Percentiles rank a stretch among this genome's conserved stretches.
Evolutionary conservation across 2,329 filamentous ascomycete genomes (phyloP).

Genomic region (Beauveria sp.): DNA sequence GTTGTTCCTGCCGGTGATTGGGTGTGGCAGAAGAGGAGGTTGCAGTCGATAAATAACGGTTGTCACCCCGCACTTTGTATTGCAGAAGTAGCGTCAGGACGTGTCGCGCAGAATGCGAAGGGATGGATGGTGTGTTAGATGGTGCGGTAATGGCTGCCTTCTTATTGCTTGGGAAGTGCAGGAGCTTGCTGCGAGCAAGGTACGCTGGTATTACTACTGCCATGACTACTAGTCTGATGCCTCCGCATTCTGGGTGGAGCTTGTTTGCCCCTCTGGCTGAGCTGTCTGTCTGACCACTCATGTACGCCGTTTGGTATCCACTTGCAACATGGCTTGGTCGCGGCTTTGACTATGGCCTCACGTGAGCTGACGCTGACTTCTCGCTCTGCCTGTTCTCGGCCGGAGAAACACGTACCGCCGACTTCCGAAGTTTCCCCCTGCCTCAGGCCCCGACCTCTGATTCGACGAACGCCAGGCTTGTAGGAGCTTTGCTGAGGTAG

Average conservation of each 20-base stretch:
- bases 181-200: constrained; percentile 4
- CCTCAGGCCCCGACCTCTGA: constrained; percentile 9
- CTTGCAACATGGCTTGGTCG: neutral
- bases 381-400: neutral
- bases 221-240: constrained; percentile 9
- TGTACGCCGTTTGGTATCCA: neutral
- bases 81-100: constrained; percentile 5
- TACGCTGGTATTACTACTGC: constrained; percentile 8
- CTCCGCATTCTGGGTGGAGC: constrained; percentile 12
- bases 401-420: constrained; percentile 5
- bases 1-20: constrained; percentile 9
- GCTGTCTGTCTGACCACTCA: neutral
- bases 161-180: constrained; percentile 1
- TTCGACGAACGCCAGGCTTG: constrained; percentile 5
- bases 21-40: constrained; percentile 6
- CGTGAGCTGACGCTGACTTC: constrained; percentile 1
- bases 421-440: constrained; percentile 5
- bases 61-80: constrained; percentile 13
- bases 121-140: constrained; percentile 11
- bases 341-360: neutral
- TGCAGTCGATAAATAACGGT: constrained; percentile 7
- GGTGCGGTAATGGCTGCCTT: constrained; percentile 10
- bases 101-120: constrained; percentile 9
- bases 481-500: constrained; percentile 7
- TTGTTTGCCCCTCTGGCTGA: neutral